A percentile compares a stretch with the other conserved stretches of the same genome.
phyloP scores from a whole-genome alignment of 2,329 filamentous ascomycete genomes.

The Elsinoe fawcettii region DNA sequence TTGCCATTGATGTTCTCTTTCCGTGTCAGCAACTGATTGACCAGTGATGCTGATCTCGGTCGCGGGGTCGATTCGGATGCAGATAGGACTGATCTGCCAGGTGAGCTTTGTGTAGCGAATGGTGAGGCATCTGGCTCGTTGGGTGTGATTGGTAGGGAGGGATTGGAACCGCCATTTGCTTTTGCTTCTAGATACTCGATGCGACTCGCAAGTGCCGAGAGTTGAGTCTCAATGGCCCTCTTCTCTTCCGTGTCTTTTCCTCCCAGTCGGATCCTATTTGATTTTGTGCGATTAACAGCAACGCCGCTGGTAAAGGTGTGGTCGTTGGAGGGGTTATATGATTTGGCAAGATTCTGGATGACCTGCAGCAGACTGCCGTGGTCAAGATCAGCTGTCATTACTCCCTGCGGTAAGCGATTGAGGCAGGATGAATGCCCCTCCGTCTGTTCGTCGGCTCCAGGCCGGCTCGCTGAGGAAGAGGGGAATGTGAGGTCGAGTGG shows the following conservation, averaged over 20 bases:
- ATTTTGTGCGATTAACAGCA: slow-evolving; percentile 44
- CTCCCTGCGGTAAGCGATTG: not conserved
- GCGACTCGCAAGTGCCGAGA: slow-evolving; percentile 67
- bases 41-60: slow-evolving; percentile 37
- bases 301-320: slow-evolving; percentile 38
- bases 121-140: slow-evolving; percentile 54
- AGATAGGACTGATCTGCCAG: not conserved
- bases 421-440: not conserved
- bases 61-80: slow-evolving; percentile 29
- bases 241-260: slow-evolving; percentile 71
- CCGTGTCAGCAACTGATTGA: slow-evolving; percentile 47
- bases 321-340: slow-evolving; percentile 37
- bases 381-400: not conserved
- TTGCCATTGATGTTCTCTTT: slow-evolving; percentile 43
- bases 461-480: not conserved
- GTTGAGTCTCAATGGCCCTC: slow-evolving; percentile 69
- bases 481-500: not conserved
- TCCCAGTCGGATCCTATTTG: slow-evolving; percentile 59
- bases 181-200: slow-evolving; percentile 77
- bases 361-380: slow-evolving; percentile 22
- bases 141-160: slow-evolving; percentile 66
- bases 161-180: slow-evolving; percentile 47
- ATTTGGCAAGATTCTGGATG: slow-evolving; percentile 43
- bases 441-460: slow-evolving; percentile 1
- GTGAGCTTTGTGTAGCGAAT: slow-evolving; percentile 52